phyloP scores from a whole-genome alignment of 106 monocot species.

The Acorus calamus region DNA sequence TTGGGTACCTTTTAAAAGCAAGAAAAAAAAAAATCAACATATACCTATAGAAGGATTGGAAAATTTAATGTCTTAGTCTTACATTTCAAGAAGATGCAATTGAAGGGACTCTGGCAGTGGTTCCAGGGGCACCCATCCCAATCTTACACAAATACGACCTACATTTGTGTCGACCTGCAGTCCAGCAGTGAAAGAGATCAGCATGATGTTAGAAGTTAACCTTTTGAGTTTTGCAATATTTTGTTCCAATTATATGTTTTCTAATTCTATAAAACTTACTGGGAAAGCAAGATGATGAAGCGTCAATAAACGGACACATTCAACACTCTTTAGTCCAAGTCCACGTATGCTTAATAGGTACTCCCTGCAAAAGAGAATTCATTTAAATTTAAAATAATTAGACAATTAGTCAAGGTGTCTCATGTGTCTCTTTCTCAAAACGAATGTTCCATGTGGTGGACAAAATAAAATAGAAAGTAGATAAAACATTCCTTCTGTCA shows the following conservation, averaged over 20 bases:
- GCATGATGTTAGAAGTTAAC: not conserved
- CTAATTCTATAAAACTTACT: conserved; percentile 18
- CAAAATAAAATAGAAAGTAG: not conserved
- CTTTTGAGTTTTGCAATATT: too few species aligned
- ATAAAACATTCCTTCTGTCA: too few species aligned
- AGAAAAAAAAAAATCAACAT: conserved; percentile 5
- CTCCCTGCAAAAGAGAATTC: conserved; percentile 40
- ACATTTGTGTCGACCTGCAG: conserved; percentile 83
- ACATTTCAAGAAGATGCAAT: conserved; percentile 76
- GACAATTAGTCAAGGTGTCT: not conserved
- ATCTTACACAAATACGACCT: conserved; percentile 69
- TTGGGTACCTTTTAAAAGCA: conserved; percentile 58
- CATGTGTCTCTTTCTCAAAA: not conserved
- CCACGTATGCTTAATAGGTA: conserved; percentile 74
- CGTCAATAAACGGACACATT: conserved; percentile 68
- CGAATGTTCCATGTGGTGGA: too few species aligned
- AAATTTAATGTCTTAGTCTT: conserved; percentile 10
- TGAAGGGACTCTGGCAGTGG: conserved; percentile 76
- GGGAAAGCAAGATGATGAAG: conserved; percentile 78
- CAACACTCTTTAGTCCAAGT: conserved; percentile 81
- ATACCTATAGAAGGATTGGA: not conserved
- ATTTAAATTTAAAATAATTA: not conserved
- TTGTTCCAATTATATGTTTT: not conserved
- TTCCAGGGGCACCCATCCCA: conserved; percentile 88
- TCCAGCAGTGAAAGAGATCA: not conserved